Evolutionary conservation across 495 filamentous ascomycete genomes (phyloP).

Genomic region (Lepidopterella palustris): DNA sequence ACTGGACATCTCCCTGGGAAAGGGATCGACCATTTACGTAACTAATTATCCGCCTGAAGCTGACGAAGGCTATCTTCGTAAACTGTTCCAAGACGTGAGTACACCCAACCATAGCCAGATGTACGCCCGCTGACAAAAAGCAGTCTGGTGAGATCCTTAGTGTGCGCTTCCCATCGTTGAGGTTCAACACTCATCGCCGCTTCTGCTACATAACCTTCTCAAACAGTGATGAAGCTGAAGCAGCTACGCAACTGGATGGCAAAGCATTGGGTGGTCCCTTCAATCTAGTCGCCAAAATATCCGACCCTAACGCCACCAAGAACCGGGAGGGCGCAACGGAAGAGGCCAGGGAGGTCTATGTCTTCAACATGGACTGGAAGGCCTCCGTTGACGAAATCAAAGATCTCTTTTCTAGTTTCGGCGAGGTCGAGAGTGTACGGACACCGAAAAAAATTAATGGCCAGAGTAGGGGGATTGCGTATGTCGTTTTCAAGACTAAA

Average conservation of each 20-base stretch:
- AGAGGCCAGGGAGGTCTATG: conserved; percentile 82
- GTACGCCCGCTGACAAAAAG: too few relatives aligned
- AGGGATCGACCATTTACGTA: conserved; percentile 74
- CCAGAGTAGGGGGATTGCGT: conserved; percentile 65
- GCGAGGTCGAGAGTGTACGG: conserved; percentile 61
- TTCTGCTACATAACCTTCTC: conserved; percentile 93
- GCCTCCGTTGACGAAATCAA: conserved; percentile 61
- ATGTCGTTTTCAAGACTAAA: conserved; percentile 68
- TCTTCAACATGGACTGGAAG: conserved; percentile 63
- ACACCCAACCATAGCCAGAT: too few relatives aligned
- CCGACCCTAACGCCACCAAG: conserved; percentile 70
- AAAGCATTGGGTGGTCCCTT: conserved; percentile 57
- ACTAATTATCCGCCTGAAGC: conserved; percentile 84
- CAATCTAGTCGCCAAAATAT: conserved; percentile 70
- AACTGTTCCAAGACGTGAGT: conserved; percentile 66
- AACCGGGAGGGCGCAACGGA: conserved; percentile 71
- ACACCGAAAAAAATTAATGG: conserved; percentile 60
- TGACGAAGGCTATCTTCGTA: conserved; percentile 71
- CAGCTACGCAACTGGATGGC: conserved; percentile 65
- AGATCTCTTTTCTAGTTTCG: conserved; percentile 65
- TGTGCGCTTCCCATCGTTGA: conserved; percentile 84
- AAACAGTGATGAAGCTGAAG: conserved; percentile 51
- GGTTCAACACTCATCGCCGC: conserved; percentile 76
- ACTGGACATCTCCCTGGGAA: conserved; percentile 66
- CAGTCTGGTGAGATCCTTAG: conserved; percentile 79